These are phyloP conservation scores for Rhizomucor miehei DNA, from an alignment of 371 early-diverging fungal species.

Conservation along the genomic window DNA sequence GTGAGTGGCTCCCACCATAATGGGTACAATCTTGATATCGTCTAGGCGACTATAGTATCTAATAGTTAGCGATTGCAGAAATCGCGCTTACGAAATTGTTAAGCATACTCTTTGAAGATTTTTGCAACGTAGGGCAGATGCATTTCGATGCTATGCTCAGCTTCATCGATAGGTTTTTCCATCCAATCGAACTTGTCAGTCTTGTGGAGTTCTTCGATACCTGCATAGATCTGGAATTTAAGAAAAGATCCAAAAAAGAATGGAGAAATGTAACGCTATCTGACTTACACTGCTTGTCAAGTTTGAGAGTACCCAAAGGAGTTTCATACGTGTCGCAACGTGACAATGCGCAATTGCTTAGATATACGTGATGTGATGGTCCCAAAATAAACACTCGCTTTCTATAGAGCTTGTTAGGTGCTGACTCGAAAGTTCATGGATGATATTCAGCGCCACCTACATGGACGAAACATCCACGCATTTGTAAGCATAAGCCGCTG, in stretches of 20 bases:
- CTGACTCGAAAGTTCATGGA: too few species aligned
- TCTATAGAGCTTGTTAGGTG: constrained; percentile 30
- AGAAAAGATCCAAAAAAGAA: background rate
- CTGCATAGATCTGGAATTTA: constrained; percentile 26
- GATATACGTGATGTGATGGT: constrained; percentile 88
- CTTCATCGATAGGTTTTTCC: constrained; percentile 70
- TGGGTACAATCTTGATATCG: constrained; percentile 73
- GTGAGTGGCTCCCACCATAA: constrained; percentile 78
- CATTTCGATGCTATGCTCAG: constrained; percentile 96
- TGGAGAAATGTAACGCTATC: too few species aligned
- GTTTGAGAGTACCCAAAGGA: constrained; percentile 76
- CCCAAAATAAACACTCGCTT: constrained; percentile 88
- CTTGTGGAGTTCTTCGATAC: constrained; percentile 51
- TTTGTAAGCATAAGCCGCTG: constrained; percentile 87
- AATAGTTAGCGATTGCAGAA: too few species aligned
- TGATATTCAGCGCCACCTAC: too few species aligned
- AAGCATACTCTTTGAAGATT: constrained; percentile 71
- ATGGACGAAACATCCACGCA: constrained; percentile 58
- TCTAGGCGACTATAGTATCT: constrained; percentile 46
- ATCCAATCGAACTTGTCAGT: constrained; percentile 70
- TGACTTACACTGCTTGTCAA: constrained; percentile 65
- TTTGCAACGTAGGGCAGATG: constrained; percentile 87
- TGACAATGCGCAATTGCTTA: constrained; percentile 79
- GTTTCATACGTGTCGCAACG: constrained; percentile 73
- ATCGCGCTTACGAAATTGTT: too few species aligned